Evolutionary conservation across 371 early-diverging fungal genomes (phyloP), one percentile per base, ranked within the genome.

Genomic region (Parasitella parasitica): DNA sequence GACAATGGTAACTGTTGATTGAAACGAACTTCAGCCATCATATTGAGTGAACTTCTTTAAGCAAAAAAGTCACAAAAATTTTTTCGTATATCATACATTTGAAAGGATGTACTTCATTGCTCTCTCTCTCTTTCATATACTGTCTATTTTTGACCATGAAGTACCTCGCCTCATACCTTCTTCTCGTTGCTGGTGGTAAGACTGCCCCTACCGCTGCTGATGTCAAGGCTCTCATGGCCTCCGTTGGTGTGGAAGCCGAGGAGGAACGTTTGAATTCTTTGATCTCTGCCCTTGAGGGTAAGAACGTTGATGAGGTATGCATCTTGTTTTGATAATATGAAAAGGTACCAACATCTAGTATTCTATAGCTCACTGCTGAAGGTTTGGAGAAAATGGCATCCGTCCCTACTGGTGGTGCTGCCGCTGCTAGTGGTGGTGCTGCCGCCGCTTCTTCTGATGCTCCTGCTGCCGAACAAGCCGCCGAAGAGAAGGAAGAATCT

Each of bases 121-220:
- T 57, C 57, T 46, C 46, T 46, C 46, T 48, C 57, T 57, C 59
- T 58, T 58, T 50, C 50, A 48, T 61, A 76, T 59, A 41, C 64
- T 54, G 49, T 53, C 55, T 50, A 61, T 63, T 57, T 39, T 49
- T 30, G 34, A 66, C 32, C 41, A 97, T 96, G 98, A 95, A 96
- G 89, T 90, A 91, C 82, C 86, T 98, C 77, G 97, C 96, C 69
- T 94, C 98, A 74, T 97, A 95, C 91, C 88, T 98, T 77, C 92
- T 98, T 75, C 91, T 95, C 77, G 80, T 84, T 76, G 86, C 91
- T 79, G 96, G 92, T 82, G 94, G 94, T 70, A 93, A 94, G 77
- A 85, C 86, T 74, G 63, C 86, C 72, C 96, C 97, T 70, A 70
- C 91, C 69, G 91, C 89, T 69, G 82, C 71, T 50, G 89, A 91